phyloP scores from a whole-genome alignment of 208 protist genomes.

The Crithidia brevicula region DNA sequence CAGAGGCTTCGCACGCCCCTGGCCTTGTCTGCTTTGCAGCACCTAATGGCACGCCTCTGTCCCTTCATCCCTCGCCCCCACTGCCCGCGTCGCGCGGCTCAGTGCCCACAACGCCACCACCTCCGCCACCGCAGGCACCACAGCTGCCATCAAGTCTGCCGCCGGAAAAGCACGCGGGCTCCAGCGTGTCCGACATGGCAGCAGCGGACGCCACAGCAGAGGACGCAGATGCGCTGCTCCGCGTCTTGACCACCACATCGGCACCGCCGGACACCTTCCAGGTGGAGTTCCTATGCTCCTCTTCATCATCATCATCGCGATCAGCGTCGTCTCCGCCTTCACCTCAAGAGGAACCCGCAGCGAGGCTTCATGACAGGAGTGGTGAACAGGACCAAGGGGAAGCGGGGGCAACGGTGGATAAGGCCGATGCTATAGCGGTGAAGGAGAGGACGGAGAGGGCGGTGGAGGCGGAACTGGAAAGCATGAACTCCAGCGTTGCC shows the following conservation, averaged over 20 bases:
- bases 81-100: too few species aligned
- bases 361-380: too few species aligned
- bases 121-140: background rate
- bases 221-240: constrained; percentile 2
- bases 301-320: constrained; percentile 7
- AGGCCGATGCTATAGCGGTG: background rate
- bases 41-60: constrained; percentile 7
- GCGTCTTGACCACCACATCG: background rate
- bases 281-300: constrained; percentile 24
- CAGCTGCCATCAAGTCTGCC: background rate
- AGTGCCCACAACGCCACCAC: background rate
- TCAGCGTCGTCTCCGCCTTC: background rate
- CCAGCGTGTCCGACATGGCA: background rate
- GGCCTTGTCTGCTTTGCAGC: constrained; percentile 16
- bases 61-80: constrained; percentile 16
- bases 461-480: background rate
- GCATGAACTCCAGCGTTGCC: constrained; percentile 9
- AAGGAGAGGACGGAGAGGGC: background rate
- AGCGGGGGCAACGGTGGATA: background rate
- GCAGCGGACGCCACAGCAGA: background rate
- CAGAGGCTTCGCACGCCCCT: background rate
- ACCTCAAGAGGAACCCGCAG: too few species aligned
- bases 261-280: constrained; percentile 22
- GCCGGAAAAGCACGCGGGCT: too few species aligned
- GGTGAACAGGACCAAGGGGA: too few species aligned